Evolutionary conservation across 2,329 filamentous ascomycete genomes (phyloP), one percentile per base, ranked within the genome.

Genomic region (Penicillium italicum): DNA sequence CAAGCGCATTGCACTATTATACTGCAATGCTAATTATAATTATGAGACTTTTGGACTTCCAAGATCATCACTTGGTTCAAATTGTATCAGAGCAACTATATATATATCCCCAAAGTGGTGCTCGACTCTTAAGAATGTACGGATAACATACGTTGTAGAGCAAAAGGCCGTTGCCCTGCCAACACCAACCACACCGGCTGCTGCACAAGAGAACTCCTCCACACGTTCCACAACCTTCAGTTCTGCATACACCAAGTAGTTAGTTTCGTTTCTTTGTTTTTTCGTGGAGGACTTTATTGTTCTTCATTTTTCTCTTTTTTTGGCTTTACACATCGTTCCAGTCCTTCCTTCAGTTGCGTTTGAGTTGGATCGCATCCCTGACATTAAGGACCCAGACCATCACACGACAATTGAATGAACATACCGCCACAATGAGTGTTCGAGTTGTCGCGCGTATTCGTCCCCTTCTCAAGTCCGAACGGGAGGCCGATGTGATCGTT

Each of bases 361-460:
- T 58, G n/a, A 33, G 44, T 40, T 37, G 31, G 5, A 38, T 56
- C 26, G 48, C 18, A 36, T 34, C 38, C 51, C 30, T 40, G 43
- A 44, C 48, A 10, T n/a, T 26, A 28, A 50, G 28, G 28, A 43
- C 38, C 7, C 30, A 36, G 12, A 24, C n/a, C 22, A 43, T 30
- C 36, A 49, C 50, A 38, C 41, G 36, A 55, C 43, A 33, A 24
- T 37, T 54, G 46, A 42, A 55, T 57, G 38, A 47, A 18, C 57
- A 44, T 42, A 48, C 45, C 28, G 50, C 34, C 63, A 72, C 55
- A 57, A 76, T 76, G 74, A 76, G 73, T 57, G 90, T 97, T 63
- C 83, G 90, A 69, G 92, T 97, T 56, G 90, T 97, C 62, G 92
- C 93, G 57, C 85, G 94, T 64, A 89, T 99, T 67, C 87, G 93